Evolutionary conservation across 2,329 filamentous ascomycete species (phyloP), one percentile per base, ranked within the genome.

Genomic region (Fusarium euwallaceae): DNA sequence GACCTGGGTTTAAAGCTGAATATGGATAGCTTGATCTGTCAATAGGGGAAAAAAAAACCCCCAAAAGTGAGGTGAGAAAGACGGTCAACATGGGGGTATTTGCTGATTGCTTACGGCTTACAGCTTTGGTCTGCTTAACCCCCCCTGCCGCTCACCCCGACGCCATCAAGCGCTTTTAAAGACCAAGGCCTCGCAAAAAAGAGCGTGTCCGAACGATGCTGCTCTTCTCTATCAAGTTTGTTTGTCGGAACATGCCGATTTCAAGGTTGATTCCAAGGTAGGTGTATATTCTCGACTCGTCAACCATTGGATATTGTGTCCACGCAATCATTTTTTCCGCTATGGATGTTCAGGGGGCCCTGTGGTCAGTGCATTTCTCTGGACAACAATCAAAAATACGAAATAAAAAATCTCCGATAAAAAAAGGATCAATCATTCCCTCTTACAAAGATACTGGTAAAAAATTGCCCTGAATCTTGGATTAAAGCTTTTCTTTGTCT

Each of bases 391-490:
- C 14, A 36, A 56, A 58, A 36, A 36, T 58, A 58, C 34, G 55
- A 58, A 36, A 37, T 36, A 36, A 45, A 48, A 56, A 45, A 45
- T 24, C 41, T 45, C 41, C 41, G 20, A 45, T 22, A 14, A 22
- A 8, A 45, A 22, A 22, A 24, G 24, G 24, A 32, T 32, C 29
- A 9, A 34, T 34, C 32, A 34, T 11, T 34, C 32, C 29, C 9
- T 32, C 29, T 10, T 10, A 32, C 9, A 32, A 32, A 32, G 29
- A 32, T 32, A 10, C 29, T 32, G 32, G 11, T 12, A 34, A 34
- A 34, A 66, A 70, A 14, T 14, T 70, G 29, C 14, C 61, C 48
- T 53, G 64, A 51, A 72, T 74, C 61, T 73, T 63, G 61, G 64
- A 60, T 67, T 36, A 41, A 29, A 4, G 12, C 12, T 6, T 14